Conservation (phyloP, 2,329 filamentous ascomycete genomes). For the Fonsecaea erecta region DNA sequence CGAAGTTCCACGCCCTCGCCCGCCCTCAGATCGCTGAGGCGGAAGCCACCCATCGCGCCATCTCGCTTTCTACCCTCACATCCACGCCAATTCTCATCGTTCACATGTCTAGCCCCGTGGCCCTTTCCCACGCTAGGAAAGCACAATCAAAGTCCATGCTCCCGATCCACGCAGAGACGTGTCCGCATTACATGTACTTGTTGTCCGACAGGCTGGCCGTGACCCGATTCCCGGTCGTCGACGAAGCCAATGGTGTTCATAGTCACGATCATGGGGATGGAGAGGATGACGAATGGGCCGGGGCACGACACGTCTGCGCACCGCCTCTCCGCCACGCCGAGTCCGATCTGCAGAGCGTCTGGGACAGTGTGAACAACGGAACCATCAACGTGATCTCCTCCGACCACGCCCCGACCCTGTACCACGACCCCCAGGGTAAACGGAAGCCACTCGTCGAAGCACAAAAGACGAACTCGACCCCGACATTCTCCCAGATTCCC, state of each 20-base stretch:
- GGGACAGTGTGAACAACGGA: slow-evolving; percentile 57
- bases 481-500: slow-evolving; percentile 49
- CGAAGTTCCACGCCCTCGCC: slow-evolving; percentile 50
- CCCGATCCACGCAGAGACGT: slow-evolving; percentile 62
- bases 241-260: slow-evolving; percentile 35
- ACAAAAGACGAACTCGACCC: slow-evolving; percentile 25
- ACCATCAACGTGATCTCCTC: slow-evolving; percentile 62
- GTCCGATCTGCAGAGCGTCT: slow-evolving; percentile 57
- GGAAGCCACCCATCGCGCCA: slow-evolving; percentile 56
- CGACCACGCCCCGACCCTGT: slow-evolving; percentile 51
- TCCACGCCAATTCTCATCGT: slow-evolving; percentile 60
- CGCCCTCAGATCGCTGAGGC: slow-evolving; percentile 49
- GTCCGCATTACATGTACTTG: slow-evolving; percentile 63
- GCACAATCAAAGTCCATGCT: slow-evolving; percentile 56
- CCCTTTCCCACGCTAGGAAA: slow-evolving; percentile 54
- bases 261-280: slow-evolving; percentile 40
- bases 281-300: slow-evolving; percentile 45
- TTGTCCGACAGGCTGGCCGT: slow-evolving; percentile 49
- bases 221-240: slow-evolving; percentile 42
- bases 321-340: slow-evolving; percentile 56
- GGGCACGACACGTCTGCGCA: slow-evolving; percentile 60
- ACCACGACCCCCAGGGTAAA: slow-evolving; percentile 47
- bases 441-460: slow-evolving; percentile 39
- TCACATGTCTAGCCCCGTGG: slow-evolving; percentile 56
- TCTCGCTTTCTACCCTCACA: slow-evolving; percentile 55